Evolutionary conservation across 2,329 filamentous ascomycete genomes (phyloP), one percentile per base, ranked within the genome.

Genomic region (Botrytis byssoidea): DNA sequence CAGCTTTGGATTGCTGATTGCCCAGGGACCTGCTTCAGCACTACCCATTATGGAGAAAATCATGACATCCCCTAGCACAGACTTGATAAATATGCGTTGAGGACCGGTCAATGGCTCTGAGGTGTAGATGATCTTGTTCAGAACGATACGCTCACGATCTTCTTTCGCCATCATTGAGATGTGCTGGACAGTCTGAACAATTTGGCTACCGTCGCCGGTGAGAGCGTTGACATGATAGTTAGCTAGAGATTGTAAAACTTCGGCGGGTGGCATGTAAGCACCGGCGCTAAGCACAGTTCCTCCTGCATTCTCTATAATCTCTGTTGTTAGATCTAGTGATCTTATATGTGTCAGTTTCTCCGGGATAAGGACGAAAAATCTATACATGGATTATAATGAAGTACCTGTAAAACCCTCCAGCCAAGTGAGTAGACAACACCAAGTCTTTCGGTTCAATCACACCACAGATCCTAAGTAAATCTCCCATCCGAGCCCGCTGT

Each of bases 111-210:
- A n/a, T 32, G 64, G 46, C n/a, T 67, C 64, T 18, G 64, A 67
- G 44, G 64, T 67, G 44, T 67, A 67, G 22, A 67, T 51, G 44
- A 67, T 37, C 64, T 67, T 67, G n/a, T 67, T 51, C 44, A 67
- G 14, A 37, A 67, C 25, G 42, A 67, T 51, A 20, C 46, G 20
- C 9, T 51, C 37, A 29, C 64, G 64, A n/a, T 51, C 29, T 2
- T 67, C 64, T 37, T 35, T 25, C 1, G 44, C 20, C 64, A 67
- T 35, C 29, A 10, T n/a, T 12, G 64, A 67, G 20, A 67, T 67
- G 29, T 67, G 44, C 4, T 37, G 42, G 16, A 51, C 44, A 18
- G 46, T 37, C 29, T 67, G 64, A 51, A 67, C 18, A 32, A 67
- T 32, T 29, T 67, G 64, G 37, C 64, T 48, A 35, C 64, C 46